These are phyloP conservation scores for Jamesozyma hellenica DNA, from an alignment of 805 yeast species.

Conservation along the genomic window DNA sequence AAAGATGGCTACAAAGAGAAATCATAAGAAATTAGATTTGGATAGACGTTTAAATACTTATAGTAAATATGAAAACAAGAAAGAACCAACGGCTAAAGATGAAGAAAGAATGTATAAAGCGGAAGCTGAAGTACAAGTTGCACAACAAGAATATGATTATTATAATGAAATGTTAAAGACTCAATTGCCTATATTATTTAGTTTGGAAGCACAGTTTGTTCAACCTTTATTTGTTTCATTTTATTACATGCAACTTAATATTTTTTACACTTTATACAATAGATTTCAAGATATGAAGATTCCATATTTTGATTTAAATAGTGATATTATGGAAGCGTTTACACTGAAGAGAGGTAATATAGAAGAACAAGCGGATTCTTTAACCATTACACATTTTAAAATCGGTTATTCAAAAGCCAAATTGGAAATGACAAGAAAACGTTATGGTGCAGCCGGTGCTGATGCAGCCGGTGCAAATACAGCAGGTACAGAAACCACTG, in stretches of 20 bases:
- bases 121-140: constrained; percentile 80
- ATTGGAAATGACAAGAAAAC: constrained; percentile 71
- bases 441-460: constrained; percentile 41
- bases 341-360: constrained; percentile 76
- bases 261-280: constrained; percentile 83
- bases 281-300: constrained; percentile 94
- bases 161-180: constrained; percentile 88
- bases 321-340: constrained; percentile 78
- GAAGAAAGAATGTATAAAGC: constrained; percentile 84
- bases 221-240: constrained; percentile 88
- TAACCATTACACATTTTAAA: constrained; percentile 85
- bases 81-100: constrained; percentile 76
- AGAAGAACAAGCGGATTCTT: constrained; percentile 79
- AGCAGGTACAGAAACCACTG: constrained; percentile 13
- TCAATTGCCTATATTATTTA: constrained; percentile 81
- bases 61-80: constrained; percentile 68
- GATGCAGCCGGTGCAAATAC: constrained; percentile 8
- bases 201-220: constrained; percentile 83
- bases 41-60: constrained; percentile 71
- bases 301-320: constrained; percentile 81
- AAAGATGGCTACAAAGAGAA: constrained; percentile 91
- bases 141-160: constrained; percentile 92
- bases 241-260: constrained; percentile 95
- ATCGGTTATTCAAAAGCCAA: constrained; percentile 80
- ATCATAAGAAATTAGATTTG: constrained; percentile 87